Conservation (phyloP, 805 yeast species). For the Teunomyces lycoperdinae region DNA sequence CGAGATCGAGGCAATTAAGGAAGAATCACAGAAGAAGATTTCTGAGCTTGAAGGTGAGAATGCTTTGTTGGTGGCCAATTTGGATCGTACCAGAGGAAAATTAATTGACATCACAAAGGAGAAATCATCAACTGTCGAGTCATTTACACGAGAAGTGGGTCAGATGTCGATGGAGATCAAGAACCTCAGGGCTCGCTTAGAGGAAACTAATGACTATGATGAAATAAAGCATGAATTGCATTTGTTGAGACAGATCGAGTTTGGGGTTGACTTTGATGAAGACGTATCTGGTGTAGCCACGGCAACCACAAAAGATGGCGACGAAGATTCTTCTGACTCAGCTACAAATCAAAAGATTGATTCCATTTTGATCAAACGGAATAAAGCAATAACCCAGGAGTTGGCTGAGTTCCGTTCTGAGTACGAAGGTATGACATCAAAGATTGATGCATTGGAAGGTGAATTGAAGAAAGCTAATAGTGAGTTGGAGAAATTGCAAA, state of each 20-base stretch:
- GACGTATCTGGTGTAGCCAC: slow-evolving; percentile 12
- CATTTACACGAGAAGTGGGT: slow-evolving; percentile 43
- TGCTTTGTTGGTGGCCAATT: slow-evolving; percentile 54
- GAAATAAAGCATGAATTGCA: slow-evolving; percentile 75
- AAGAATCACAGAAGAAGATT: slow-evolving; percentile 44
- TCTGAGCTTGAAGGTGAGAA: slow-evolving; percentile 68
- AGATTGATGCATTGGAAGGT: slow-evolving; percentile 39
- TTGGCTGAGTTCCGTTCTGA: slow-evolving; percentile 63
- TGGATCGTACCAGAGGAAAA: slow-evolving; percentile 48
- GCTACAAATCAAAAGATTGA: slow-evolving; percentile 38
- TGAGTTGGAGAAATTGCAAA: slow-evolving; percentile 42
- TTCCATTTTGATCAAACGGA: slow-evolving; percentile 62
- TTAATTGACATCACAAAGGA: slow-evolving; percentile 19
- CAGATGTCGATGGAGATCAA: slow-evolving; percentile 51
- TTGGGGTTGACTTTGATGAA: slow-evolving; percentile 49
- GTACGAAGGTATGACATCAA: slow-evolving; percentile 44
- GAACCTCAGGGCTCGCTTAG: slow-evolving; percentile 47
- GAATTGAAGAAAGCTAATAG: slow-evolving; percentile 30
- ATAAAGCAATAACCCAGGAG: slow-evolving; percentile 70
- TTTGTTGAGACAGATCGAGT: slow-evolving; percentile 70
- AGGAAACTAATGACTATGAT: slow-evolving; percentile 66
- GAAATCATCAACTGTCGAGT: slow-evolving; percentile 32
- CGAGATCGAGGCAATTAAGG: slow-evolving; percentile 38
- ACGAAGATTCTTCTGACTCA: slow-evolving; percentile 24
- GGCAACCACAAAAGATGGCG: slow-evolving; percentile 23